Conservation (phyloP, 495 filamentous ascomycete genomes). For the Lasiosphaeriaceae sp. region DNA sequence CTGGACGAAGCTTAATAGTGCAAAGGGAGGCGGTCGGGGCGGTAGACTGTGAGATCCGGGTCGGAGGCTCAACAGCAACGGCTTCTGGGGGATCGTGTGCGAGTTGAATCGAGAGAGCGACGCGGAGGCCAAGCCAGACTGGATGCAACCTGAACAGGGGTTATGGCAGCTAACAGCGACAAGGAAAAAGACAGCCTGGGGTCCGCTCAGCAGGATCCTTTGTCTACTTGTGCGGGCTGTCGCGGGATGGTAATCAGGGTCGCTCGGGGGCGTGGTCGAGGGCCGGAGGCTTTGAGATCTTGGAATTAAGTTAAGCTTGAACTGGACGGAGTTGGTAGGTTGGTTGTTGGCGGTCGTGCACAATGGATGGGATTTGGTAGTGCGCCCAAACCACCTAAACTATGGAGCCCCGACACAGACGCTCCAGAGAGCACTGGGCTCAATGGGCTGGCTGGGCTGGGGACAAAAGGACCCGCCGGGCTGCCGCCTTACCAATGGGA, state of each 20-base stretch:
- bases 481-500: too few relatives aligned
- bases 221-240: not conserved
- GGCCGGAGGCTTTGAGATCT: slow-evolving; percentile 16
- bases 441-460: too few relatives aligned
- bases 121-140: not conserved
- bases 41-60: too few relatives aligned
- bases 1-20: not conserved
- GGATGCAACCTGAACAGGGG: not conserved
- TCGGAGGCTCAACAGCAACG: too few relatives aligned
- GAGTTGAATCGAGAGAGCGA: not conserved
- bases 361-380: slow-evolving; percentile 17
- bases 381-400: slow-evolving; percentile 1
- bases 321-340: slow-evolving; percentile 21
- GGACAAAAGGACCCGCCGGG: too few relatives aligned
- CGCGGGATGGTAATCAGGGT: not conserved
- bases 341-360: slow-evolving; percentile 18
- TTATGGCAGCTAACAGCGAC: slow-evolving; percentile 5
- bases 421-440: not conserved
- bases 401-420: not conserved
- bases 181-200: not conserved
- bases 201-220: not conserved
- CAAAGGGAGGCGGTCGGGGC: not conserved
- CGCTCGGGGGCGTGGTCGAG: slow-evolving; percentile 6
- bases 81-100: too few relatives aligned
- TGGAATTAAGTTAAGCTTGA: slow-evolving; percentile 23